phyloP scores from a whole-genome alignment of 2,329 filamentous ascomycete genomes.

The Phyllosticta citribraziliensis region DNA sequence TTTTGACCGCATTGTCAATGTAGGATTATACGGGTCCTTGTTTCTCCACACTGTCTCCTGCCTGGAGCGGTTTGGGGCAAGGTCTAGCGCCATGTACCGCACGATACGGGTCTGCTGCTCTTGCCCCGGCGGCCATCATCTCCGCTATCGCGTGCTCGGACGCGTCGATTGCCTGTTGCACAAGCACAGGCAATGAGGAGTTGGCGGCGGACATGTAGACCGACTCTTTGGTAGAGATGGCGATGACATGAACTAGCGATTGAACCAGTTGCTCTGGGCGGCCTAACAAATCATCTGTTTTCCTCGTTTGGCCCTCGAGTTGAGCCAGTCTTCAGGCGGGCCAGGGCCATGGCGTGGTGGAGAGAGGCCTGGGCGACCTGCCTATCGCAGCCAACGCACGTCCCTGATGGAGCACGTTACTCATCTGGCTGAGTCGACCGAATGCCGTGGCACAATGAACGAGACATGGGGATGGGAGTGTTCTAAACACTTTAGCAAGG shows the following conservation, averaged over 20 bases:
- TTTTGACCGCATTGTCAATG: background rate
- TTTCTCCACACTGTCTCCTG: background rate
- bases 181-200: no score
- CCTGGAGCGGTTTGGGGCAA: background rate
- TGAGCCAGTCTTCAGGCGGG: background rate
- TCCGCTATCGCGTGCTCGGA: background rate
- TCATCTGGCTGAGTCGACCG: background rate
- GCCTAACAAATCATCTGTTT: background rate
- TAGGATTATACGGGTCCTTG: background rate
- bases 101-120: background rate
- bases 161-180: background rate
- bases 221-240: background rate
- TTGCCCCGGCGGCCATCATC: background rate
- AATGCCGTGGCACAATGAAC: background rate
- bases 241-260: background rate
- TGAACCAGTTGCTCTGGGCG: background rate
- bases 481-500: no score
- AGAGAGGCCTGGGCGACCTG: background rate
- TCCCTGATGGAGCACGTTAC: background rate
- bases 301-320: background rate
- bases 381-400: background rate
- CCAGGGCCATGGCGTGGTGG: background rate
- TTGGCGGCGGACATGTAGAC: no score
- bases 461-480: background rate
- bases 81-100: background rate